Conservation (phyloP, 2,329 filamentous ascomycete species). For the Alternaria infectoria region DNA sequence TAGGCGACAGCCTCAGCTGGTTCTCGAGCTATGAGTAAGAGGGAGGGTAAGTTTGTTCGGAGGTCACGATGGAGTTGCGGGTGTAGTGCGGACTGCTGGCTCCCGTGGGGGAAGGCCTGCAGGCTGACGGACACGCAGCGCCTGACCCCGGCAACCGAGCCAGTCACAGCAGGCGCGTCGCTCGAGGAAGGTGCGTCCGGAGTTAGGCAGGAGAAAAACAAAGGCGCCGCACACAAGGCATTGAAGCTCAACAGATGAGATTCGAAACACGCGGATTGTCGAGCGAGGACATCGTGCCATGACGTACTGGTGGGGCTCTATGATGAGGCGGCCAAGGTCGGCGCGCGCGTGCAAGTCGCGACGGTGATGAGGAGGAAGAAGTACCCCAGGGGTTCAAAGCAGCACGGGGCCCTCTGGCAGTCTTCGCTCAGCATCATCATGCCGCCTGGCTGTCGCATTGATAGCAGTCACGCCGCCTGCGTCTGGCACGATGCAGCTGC, state of each 20-base stretch:
- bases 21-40: neutral
- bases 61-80: constrained; percentile 12
- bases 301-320: constrained; percentile 9
- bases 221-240: constrained; percentile 10
- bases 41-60: neutral
- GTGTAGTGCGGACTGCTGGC: neutral
- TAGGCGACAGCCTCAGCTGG: constrained; percentile 5
- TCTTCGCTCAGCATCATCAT: constrained; percentile 1
- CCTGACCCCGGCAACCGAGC: constrained; percentile 23
- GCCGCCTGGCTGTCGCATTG: neutral
- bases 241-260: constrained; percentile 14
- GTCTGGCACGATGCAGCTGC: constrained; percentile 11
- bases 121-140: constrained; percentile 10
- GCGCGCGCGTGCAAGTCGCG: constrained; percentile 9
- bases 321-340: neutral
- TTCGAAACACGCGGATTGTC: neutral
- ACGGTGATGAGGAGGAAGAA: neutral
- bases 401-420: constrained; percentile 2
- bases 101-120: constrained; percentile 6
- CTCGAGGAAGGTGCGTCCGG: constrained; percentile 7
- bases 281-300: neutral
- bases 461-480: neutral
- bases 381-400: neutral
- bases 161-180: constrained; percentile 19
- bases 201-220: constrained; percentile 11